Conservation (phyloP, 805 yeast genomes). For the Metschnikowia henanensis region DNA sequence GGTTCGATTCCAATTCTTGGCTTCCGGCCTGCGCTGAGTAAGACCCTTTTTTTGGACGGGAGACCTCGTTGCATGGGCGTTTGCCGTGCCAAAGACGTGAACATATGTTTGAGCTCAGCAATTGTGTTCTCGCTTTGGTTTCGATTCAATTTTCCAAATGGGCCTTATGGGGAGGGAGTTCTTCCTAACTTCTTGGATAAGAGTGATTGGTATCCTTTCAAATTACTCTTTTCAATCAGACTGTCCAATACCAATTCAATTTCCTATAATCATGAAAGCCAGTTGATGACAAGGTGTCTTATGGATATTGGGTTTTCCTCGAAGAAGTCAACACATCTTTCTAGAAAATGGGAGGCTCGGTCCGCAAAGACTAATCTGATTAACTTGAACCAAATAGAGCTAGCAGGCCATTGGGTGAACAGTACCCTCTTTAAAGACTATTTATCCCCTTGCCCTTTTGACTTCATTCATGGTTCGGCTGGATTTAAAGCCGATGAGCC, state of each 20-base stretch:
- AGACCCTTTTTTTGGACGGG: neutral
- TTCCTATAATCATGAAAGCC: neutral
- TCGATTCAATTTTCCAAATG: conserved; percentile 10
- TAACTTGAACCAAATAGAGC: neutral
- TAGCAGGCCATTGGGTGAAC: neutral
- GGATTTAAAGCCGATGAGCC: conserved; percentile 6
- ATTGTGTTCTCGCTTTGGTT: conserved; percentile 11
- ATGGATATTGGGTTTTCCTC: neutral
- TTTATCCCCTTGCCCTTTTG: conserved; percentile 2
- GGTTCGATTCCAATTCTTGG: conserved; percentile 3
- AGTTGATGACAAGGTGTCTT: neutral
- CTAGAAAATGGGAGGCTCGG: neutral
- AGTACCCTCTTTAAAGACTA: neutral
- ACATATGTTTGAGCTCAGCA: conserved; percentile 7
- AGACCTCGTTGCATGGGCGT: neutral
- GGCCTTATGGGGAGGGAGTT: neutral
- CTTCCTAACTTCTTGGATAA: conserved; percentile 2
- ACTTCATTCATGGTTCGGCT: conserved; percentile 4
- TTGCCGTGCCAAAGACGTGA: conserved; percentile 7
- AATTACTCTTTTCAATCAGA: neutral
- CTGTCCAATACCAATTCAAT: neutral
- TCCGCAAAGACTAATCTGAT: conserved; percentile 1
- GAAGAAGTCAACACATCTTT: neutral
- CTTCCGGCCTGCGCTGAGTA: neutral
- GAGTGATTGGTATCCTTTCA: conserved; percentile 2